phyloP scores from a whole-genome alignment of 2,329 filamentous ascomycete species.

The Teratosphaeria epicoccoides region DNA sequence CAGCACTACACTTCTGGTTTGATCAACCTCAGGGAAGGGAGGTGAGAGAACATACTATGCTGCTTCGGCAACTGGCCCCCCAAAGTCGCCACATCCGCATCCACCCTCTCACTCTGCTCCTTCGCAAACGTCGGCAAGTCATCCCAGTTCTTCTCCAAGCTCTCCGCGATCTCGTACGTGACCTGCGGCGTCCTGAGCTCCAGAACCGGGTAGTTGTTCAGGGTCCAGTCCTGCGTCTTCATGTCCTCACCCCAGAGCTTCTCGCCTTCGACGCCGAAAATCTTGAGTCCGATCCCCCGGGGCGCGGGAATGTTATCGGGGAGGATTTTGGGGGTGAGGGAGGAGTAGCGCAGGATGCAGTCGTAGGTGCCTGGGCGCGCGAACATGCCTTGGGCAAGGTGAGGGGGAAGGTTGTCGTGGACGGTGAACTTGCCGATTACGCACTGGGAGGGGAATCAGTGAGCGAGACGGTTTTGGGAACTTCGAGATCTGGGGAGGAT shows the following conservation, averaged over 20 bases:
- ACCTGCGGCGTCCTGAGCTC: slow-evolving; percentile 23
- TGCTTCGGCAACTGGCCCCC: slow-evolving; percentile 20
- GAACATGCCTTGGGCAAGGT: slow-evolving; percentile 30
- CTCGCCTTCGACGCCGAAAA: slow-evolving; percentile 28
- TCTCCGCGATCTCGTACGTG: slow-evolving; percentile 26
- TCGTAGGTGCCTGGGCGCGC: slow-evolving; percentile 25
- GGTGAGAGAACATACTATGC: slow-evolving; percentile 15
- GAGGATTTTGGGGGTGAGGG: slow-evolving; percentile 27
- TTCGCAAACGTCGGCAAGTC: slow-evolving; percentile 21
- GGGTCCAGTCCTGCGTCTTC: slow-evolving; percentile 26
- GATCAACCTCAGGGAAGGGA: not conserved
- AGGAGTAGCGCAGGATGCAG: slow-evolving; percentile 29
- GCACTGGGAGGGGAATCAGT: slow-evolving; percentile 9
- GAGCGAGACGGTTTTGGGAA: not conserved
- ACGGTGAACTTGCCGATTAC: slow-evolving; percentile 26
- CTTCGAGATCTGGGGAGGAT: not conserved
- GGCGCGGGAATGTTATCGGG: slow-evolving; percentile 27
- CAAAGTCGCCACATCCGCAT: slow-evolving; percentile 23
- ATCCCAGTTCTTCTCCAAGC: slow-evolving; percentile 26
- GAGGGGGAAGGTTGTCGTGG: slow-evolving; percentile 23
- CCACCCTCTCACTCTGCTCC: slow-evolving; percentile 19
- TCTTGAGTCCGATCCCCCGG: slow-evolving; percentile 27
- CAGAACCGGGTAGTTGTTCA: slow-evolving; percentile 26
- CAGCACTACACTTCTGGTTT: not conserved
- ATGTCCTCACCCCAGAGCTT: slow-evolving; percentile 28